phyloP scores from a whole-genome alignment of 2,329 filamentous ascomycete species.

The Chaetomium globosum region DNA sequence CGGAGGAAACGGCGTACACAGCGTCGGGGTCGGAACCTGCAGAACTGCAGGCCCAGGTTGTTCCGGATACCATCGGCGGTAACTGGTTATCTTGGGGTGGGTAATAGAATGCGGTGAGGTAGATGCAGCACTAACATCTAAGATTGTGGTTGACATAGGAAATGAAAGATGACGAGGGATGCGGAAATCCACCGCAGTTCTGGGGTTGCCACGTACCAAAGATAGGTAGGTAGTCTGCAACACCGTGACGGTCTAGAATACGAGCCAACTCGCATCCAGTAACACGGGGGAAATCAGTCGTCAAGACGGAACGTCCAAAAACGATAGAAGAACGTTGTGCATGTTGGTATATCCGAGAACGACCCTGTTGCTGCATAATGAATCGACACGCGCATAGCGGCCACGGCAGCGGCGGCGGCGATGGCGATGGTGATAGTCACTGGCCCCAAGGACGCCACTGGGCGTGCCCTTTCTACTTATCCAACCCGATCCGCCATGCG shows the following conservation, averaged over 20 bases:
- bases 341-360: neutral
- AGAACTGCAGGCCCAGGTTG: neutral
- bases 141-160: neutral
- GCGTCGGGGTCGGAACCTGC: neutral
- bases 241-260: neutral
- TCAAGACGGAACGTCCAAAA: neutral
- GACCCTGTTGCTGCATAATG: neutral
- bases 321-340: neutral
- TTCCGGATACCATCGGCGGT: neutral
- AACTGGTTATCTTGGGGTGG: neutral
- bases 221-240: neutral
- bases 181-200: neutral
- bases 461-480: neutral
- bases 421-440: neutral
- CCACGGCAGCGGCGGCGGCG: too few relatives aligned
- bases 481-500: neutral
- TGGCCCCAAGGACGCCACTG: neutral
- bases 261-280: neutral
- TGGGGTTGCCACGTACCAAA: too few relatives aligned
- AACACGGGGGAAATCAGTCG: neutral
- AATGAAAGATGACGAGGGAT: neutral
- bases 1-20: neutral
- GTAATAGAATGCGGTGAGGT: neutral
- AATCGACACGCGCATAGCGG: neutral
- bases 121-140: neutral